phyloP scores from a whole-genome alignment of 352 stramenopile species.

The Thalassiosira sp. region DNA sequence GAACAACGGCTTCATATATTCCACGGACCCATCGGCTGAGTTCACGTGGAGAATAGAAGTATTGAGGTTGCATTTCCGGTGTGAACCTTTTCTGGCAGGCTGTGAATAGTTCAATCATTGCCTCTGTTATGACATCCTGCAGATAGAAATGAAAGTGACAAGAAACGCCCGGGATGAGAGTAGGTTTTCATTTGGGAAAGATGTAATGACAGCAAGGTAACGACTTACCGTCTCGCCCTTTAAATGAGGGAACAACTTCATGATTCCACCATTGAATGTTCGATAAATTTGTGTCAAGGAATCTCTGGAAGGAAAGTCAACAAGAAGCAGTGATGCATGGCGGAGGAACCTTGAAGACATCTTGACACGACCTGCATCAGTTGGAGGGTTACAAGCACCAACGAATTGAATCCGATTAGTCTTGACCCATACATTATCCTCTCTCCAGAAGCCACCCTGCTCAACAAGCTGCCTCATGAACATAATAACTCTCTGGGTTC shows the following conservation, averaged over 20 bases:
- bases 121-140: constrained; percentile 96
- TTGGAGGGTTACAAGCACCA: constrained; percentile 98
- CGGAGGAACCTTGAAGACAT: constrained; percentile 97
- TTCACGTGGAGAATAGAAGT: constrained; percentile 99
- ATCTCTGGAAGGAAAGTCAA: constrained; percentile 97
- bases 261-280: constrained; percentile 97
- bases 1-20: constrained; percentile 97
- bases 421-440: constrained; percentile 86
- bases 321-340: constrained; percentile 97
- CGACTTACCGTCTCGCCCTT: constrained; percentile 94
- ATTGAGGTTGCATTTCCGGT: constrained; percentile 88
- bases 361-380: constrained; percentile 95
- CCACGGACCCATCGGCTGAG: constrained; percentile 98
- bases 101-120: constrained; percentile 99
- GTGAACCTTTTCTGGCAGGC: constrained; percentile 95
- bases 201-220: no score
- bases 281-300: constrained; percentile 92
- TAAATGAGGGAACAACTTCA: constrained; percentile 98
- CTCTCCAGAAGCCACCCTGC: constrained; percentile 91
- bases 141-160: no score
- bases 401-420: constrained; percentile 85
- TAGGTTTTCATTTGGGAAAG: no score
- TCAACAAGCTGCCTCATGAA: constrained; percentile 98
- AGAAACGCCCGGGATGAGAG: no score
- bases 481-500: constrained; percentile 98